phyloP scores from a whole-genome alignment of 2,329 filamentous ascomycete genomes.

The Apiospora hydei region DNA sequence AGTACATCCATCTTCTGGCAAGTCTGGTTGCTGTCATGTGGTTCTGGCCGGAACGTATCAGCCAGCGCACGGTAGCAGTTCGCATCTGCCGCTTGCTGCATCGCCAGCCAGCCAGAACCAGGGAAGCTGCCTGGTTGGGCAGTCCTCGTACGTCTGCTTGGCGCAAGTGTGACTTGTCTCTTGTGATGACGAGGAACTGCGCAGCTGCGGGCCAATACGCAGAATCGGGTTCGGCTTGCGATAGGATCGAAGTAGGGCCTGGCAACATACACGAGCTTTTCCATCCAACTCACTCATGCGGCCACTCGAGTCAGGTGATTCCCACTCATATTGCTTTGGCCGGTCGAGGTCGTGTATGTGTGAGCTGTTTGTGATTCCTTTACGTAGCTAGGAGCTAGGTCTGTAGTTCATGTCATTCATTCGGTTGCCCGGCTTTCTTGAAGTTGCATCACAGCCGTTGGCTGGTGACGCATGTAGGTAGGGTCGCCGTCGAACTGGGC shows the following conservation, averaged over 20 bases:
- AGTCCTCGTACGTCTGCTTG: neutral
- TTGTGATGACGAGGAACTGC: neutral
- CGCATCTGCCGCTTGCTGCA: too few species aligned
- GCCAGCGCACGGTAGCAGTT: too few species aligned
- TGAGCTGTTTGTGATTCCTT: too few species aligned
- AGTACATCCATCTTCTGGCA: too few species aligned
- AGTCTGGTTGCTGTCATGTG: neutral
- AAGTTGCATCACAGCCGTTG: neutral
- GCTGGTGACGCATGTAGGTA: slow-evolving; percentile 1
- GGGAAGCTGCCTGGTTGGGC: neutral
- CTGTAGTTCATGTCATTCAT: too few species aligned
- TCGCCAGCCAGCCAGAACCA: too few species aligned
- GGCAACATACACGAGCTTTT: neutral
- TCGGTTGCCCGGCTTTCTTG: slow-evolving; percentile 1
- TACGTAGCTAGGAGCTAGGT: too few species aligned
- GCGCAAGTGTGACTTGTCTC: neutral
- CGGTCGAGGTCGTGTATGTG: neutral
- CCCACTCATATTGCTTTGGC: neutral
- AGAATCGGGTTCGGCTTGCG: neutral
- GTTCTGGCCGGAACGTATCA: too few species aligned
- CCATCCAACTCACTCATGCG: neutral
- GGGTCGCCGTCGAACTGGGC: slow-evolving; percentile 6
- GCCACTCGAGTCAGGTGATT: neutral
- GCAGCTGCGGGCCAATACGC: too few species aligned
- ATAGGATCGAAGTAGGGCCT: neutral